Conservation (phyloP, 1,284 basidiomycete species). For the Stereum hirsutum region DNA sequence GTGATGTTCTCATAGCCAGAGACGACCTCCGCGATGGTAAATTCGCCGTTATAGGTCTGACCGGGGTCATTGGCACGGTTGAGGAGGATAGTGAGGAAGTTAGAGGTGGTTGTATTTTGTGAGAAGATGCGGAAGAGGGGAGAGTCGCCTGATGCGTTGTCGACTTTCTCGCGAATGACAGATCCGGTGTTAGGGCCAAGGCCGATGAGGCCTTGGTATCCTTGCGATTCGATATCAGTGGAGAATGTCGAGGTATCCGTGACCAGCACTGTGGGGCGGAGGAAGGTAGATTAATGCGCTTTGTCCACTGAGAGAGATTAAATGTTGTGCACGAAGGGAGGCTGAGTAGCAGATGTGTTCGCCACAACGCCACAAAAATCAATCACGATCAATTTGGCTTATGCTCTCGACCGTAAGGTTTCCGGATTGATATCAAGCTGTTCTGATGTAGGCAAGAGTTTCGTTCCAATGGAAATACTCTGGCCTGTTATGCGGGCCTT, state of each 20-base stretch:
- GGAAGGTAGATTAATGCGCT: neutral
- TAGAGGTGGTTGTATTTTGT: slow-evolving; percentile 39
- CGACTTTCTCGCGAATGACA: slow-evolving; percentile 48
- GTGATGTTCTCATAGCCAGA: slow-evolving; percentile 53
- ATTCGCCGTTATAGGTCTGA: slow-evolving; percentile 33
- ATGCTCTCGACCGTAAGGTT: no score
- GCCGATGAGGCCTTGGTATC: slow-evolving; percentile 64
- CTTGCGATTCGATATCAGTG: slow-evolving; percentile 44
- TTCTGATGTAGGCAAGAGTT: no score
- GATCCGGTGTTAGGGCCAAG: slow-evolving; percentile 69
- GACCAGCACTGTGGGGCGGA: slow-evolving; percentile 72
- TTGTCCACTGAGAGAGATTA: neutral
- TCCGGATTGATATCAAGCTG: no score
- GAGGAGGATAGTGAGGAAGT: slow-evolving; percentile 65
- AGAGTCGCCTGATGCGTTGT: slow-evolving; percentile 38
- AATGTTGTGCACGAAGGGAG: neutral
- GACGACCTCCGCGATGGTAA: slow-evolving; percentile 48
- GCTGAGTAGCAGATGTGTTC: neutral
- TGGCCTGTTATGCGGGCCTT: no score
- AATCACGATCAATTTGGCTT: no score
- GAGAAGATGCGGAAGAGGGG: slow-evolving; percentile 54
- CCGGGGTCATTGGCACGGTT: slow-evolving; percentile 46
- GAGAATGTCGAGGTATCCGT: slow-evolving; percentile 58
- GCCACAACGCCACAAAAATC: no score
- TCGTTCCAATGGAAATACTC: no score